Base-by-base conservation (phyloP, 345 rosid genomes). In the Acer yangbiense region DNA sequence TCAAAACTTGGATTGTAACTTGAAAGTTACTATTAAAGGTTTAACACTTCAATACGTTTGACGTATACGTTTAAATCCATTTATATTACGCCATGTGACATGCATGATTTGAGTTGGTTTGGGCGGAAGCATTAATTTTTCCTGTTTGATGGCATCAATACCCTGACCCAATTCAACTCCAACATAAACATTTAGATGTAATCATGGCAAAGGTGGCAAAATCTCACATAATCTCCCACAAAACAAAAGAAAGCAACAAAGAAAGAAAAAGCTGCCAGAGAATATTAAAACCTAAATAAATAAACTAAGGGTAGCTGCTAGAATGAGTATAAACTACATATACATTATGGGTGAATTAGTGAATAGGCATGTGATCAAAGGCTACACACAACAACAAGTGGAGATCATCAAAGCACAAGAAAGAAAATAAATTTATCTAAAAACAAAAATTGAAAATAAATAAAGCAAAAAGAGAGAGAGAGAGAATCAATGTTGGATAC, bases 141-240 rank as follows among this genome's bases (percentile, higher is more conserved):
- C 35, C 52, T 41, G 18, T 68, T 78, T 78, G 77, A 41, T 82
- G 78, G 79, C 63, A 86, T 83, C 74, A 61, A 75, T 78, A 43
- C 66, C 65, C 61, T 70, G 81, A 74, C 69, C 78, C 20, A 75
- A 68, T 69, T 83, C 79, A 69, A 77, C 62, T 21, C 81, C 83
- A 82, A 66, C 81, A 84, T 35, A 60, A 66, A 73, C 75, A 80
- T 80, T 72, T 50, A 76, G 79, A 80, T 66, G 87, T 72, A 81
- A 88, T 89, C 67, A 88, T 88, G 80, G 55, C 57, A 76, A 64
- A 79, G 85, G 76, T 29, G 39, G 61, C 78, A 81, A 83, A 68
- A 83, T 83, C 85, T 75, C 74, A 60, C 79, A 79, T 71, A 79
- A 82, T 88, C 89, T 78, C 73, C 78, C 80, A 83, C 72, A 76